These are phyloP conservation scores for Suillus fuscotomentosus DNA, from an alignment of 768 basidiomycete genomes.

Conservation along the genomic window DNA sequence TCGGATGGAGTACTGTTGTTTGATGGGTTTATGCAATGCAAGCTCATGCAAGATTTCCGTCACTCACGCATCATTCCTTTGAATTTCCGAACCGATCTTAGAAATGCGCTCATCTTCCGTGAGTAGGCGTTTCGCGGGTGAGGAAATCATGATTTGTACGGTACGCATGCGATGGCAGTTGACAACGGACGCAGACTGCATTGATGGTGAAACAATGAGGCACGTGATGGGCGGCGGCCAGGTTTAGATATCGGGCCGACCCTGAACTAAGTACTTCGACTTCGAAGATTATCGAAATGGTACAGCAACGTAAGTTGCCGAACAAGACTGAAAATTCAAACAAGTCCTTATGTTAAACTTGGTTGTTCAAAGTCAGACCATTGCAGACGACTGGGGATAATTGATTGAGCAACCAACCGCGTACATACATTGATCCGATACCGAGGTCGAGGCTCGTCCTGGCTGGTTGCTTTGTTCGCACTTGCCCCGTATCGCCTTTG, in stretches of 20 bases:
- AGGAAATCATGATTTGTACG: constrained; percentile 14
- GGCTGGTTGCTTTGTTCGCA: neutral
- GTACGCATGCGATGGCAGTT: neutral
- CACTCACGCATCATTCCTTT: constrained; percentile 24
- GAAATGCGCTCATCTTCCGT: constrained; percentile 31
- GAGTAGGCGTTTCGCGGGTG: constrained; percentile 34
- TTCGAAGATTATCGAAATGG: neutral
- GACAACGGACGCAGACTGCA: neutral
- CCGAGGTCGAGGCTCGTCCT: neutral
- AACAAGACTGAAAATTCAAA: neutral
- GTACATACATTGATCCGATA: neutral
- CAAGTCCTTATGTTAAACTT: neutral
- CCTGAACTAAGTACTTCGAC: neutral
- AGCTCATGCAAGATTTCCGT: constrained; percentile 11
- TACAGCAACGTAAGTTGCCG: neutral
- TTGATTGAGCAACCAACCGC: neutral
- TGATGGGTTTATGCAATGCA: constrained; percentile 12
- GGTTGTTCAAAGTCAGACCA: constrained; percentile 3
- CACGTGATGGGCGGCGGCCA: neutral
- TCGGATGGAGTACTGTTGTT: constrained; percentile 44
- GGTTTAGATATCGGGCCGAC: neutral
- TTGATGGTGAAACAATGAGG: neutral
- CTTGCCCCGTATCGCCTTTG: neutral
- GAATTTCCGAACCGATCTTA: constrained; percentile 20
- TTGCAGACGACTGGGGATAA: neutral